Evolutionary conservation across 1,284 basidiomycete species (phyloP).

Genomic region (Trametes versicolor): DNA sequence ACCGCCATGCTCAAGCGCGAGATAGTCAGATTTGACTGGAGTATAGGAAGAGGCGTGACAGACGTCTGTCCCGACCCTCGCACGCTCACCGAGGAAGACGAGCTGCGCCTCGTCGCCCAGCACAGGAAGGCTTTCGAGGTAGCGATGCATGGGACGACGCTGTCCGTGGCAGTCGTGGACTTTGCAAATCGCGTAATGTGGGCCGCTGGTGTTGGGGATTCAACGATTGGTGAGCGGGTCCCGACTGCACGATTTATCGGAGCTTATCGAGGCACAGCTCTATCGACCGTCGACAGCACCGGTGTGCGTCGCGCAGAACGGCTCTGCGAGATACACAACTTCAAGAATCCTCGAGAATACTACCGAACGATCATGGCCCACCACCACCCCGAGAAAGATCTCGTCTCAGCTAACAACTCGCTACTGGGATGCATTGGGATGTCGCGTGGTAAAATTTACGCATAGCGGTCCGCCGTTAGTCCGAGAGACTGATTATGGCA

Average conservation of each 20-base stretch:
- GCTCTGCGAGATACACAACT: conserved; percentile 12
- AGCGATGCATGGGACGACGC: conserved; percentile 9
- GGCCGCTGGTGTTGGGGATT: conserved; percentile 19
- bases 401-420: conserved; percentile 6
- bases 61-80: conserved; percentile 10
- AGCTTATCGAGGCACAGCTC: background rate
- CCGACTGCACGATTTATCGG: background rate
- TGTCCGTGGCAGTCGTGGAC: conserved; percentile 13
- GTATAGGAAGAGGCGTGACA: conserved; percentile 7
- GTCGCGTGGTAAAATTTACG: conserved; percentile 8
- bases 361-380: conserved; percentile 9
- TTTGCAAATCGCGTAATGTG: conserved; percentile 14
- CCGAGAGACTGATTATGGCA: background rate
- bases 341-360: conserved; percentile 17
- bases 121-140: conserved; percentile 5
- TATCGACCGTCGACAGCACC: conserved; percentile 8
- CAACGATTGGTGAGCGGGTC: conserved; percentile 12
- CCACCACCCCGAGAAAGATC: background rate
- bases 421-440: conserved; percentile 13
- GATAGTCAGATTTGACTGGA: conserved; percentile 10
- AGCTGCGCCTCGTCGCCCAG: background rate
- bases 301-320: conserved; percentile 7
- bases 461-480: background rate
- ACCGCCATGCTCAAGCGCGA: conserved; percentile 1
- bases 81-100: conserved; percentile 9